These are phyloP conservation scores for Keqinozyma sinolaborantium DNA, from an alignment of 1,139 yeast species.

Conservation along the genomic window DNA sequence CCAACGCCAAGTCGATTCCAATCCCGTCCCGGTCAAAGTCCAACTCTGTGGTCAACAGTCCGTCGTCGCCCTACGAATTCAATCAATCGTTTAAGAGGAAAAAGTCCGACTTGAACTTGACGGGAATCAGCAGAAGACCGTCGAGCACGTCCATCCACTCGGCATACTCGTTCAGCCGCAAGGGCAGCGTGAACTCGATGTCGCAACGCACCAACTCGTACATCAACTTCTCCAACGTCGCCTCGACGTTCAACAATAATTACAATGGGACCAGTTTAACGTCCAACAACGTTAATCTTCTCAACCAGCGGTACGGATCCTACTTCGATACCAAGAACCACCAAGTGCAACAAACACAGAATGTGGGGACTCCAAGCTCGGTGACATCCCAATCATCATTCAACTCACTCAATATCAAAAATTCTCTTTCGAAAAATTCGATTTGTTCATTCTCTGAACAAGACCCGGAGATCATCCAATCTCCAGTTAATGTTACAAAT, in stretches of 20 bases:
- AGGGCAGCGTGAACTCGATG: conserved; percentile 9
- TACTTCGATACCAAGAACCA: conserved; percentile 26
- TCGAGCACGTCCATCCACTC: conserved; percentile 12
- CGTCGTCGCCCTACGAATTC: conserved; percentile 23
- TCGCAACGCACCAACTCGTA: conserved; percentile 18
- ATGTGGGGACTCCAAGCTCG: conserved; percentile 22
- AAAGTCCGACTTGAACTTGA: conserved; percentile 31
- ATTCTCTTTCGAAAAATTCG: conserved; percentile 1
- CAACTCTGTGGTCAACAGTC: conserved; percentile 12
- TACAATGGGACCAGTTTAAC: conserved; percentile 7
- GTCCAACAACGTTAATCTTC: conserved; percentile 23
- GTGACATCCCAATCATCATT: conserved; percentile 19
- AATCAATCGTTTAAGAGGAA: conserved; percentile 41
- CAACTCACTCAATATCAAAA: conserved; percentile 1
- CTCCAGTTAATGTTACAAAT: background rate
- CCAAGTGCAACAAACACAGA: conserved; percentile 3
- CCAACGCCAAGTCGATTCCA: conserved; percentile 20
- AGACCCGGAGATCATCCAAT: background rate
- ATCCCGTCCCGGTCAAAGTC: conserved; percentile 16
- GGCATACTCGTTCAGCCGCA: conserved; percentile 11
- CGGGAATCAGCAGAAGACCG: conserved; percentile 8
- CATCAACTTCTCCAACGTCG: conserved; percentile 5
- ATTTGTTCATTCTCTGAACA: conserved; percentile 5
- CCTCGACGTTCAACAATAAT: background rate
- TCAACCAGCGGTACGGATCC: conserved; percentile 23